Base-by-base conservation (phyloP, 192 early-diverging fungal genomes). In the Helicostylum pulchrum region DNA sequence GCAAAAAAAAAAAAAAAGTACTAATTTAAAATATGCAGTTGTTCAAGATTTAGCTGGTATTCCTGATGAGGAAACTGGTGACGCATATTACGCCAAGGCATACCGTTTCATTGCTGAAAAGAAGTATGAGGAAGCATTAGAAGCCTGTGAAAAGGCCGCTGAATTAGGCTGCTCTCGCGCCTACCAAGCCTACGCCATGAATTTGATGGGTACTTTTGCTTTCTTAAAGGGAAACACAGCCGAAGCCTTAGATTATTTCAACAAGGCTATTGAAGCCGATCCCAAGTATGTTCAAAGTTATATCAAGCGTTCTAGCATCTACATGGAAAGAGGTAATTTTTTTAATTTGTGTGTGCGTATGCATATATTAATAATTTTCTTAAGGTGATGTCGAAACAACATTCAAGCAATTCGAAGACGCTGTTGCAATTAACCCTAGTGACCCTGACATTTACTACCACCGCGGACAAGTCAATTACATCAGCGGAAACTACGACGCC, bases 401-500 rank as follows among this genome's bases (percentile, higher is more conserved):
- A 20, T 76, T 86, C 31, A 68, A 80, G 44, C 80, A 90, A 68
- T 93, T 93, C 68, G 83, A 91, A 34, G 74, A 79, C 2, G 92
- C 89, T 19, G 79, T 84, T 44, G 80, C 80, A 19, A 77, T 91
- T 26, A 77, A 86, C 51, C 67, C 89, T 31, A 85, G 77, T 20
- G 81, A 96, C 65, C 86, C 94, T 53, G 95, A 99, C 74, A 81
- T 94, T 48, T 95, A 87, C 78, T 99, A 97, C 79, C 94, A 96
- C 77, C 66, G 78, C 34, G 77, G 77, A 9, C 77, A 78, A 76
- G 88, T 95, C 45, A 78, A 83, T 65, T 96, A 96, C 68, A 84
- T 98, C 52, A 93, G 87, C 65, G 84, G 84, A 51, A 86, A 96
- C 63, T 89, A 90, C 64, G 76, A 78, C 14, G 82, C 80, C 9